Evolutionary conservation across 148 eudicot genomes (phyloP).

Genomic region (Amaranthus palmeri): DNA sequence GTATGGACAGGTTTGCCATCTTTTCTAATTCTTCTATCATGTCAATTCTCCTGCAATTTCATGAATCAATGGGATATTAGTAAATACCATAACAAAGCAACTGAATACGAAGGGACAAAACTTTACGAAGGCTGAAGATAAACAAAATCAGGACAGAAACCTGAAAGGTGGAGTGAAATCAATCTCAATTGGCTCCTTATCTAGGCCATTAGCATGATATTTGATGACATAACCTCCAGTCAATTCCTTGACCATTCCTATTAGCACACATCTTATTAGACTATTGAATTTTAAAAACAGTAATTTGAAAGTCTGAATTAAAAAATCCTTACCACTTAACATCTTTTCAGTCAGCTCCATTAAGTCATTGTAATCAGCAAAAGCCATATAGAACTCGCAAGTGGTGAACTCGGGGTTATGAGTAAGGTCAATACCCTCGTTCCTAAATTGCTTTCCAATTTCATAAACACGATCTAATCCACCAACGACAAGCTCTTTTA

Average conservation of each 20-base stretch:
- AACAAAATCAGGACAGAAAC: slow-evolving; percentile 21
- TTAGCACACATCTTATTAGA: slow-evolving; percentile 13
- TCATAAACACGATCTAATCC: slow-evolving; percentile 94
- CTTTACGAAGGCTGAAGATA: background rate
- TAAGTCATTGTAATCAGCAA: slow-evolving; percentile 90
- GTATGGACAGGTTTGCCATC: slow-evolving; percentile 73
- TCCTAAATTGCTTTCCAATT: slow-evolving; percentile 93
- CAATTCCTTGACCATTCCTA: slow-evolving; percentile 94
- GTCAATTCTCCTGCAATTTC: slow-evolving; percentile 65
- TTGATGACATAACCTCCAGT: slow-evolving; percentile 76
- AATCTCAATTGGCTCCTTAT: slow-evolving; percentile 79
- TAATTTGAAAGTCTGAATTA: background rate
- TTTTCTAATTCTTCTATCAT: slow-evolving; percentile 87
- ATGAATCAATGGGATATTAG: slow-evolving; percentile 3
- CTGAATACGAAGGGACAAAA: background rate
- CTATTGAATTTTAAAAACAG: background rate
- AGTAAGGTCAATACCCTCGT: slow-evolving; percentile 94
- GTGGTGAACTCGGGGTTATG: slow-evolving; percentile 98
- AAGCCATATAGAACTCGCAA: slow-evolving; percentile 97
- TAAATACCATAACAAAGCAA: background rate
- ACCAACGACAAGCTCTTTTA: slow-evolving; percentile 90
- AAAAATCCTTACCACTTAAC: slow-evolving; percentile 63
- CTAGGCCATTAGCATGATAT: slow-evolving; percentile 84
- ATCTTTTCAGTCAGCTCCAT: slow-evolving; percentile 85
- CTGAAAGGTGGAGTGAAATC: slow-evolving; percentile 99